Evolutionary conservation across 495 filamentous ascomycete species (phyloP).

Genomic region (Penicillium roqueforti): DNA sequence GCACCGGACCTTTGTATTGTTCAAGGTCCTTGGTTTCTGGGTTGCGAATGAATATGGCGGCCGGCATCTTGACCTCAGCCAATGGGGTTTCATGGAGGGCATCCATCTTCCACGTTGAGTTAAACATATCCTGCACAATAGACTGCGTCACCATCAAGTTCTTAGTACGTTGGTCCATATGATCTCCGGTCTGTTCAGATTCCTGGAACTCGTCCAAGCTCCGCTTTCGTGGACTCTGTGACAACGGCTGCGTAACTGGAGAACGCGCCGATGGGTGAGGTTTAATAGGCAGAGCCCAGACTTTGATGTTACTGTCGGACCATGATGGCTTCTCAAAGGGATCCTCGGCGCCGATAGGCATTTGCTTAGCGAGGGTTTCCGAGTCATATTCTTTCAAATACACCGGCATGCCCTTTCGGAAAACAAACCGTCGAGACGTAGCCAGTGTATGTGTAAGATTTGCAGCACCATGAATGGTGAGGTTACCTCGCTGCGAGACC

Average conservation of each 20-base stretch:
- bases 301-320: conserved; percentile 67
- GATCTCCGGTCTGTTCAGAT: conserved; percentile 13
- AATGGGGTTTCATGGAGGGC: conserved; percentile 60
- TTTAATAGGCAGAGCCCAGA: conserved; percentile 72
- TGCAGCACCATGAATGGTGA: conserved; percentile 72
- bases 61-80: conserved; percentile 60
- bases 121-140: conserved; percentile 76
- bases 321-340: conserved; percentile 58
- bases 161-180: conserved; percentile 25
- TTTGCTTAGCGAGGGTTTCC: conserved; percentile 29
- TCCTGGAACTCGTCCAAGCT: conserved; percentile 55
- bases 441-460: conserved; percentile 78
- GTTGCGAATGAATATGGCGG: conserved; percentile 66
- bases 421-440: conserved; percentile 81
- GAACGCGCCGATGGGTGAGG: conserved; percentile 18
- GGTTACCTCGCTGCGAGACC: conserved; percentile 13
- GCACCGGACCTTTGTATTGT: conserved; percentile 61
- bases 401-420: conserved; percentile 74
- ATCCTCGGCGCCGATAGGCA: conserved; percentile 21
- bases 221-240: conserved; percentile 53
- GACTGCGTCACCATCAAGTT: conserved; percentile 52
- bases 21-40: conserved; percentile 58
- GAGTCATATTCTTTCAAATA: conserved; percentile 58
- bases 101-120: conserved; percentile 70
- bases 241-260: conserved; percentile 6